Percentiles rank a stretch among this genome's conserved stretches.
These are phyloP conservation scores for Quercus tomentella DNA, from an alignment of 331 rosid genomes.

Conservation along the genomic window DNA sequence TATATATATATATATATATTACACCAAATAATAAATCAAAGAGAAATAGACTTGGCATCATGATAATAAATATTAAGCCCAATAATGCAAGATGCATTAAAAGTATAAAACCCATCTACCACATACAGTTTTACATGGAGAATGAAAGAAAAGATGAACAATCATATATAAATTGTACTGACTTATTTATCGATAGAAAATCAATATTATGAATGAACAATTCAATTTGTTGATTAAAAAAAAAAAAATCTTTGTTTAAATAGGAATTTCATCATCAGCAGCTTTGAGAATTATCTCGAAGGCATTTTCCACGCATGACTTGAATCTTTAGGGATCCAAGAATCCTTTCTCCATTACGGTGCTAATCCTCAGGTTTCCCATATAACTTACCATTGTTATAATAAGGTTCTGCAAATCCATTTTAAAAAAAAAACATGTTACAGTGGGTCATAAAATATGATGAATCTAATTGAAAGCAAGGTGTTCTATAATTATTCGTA, in stretches of 20 bases:
- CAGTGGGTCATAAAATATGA: not conserved
- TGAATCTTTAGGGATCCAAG: conserved; percentile 26
- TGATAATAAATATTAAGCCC: not conserved
- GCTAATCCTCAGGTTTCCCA: conserved; percentile 36
- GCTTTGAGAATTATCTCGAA: conserved; percentile 26
- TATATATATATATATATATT: no score
- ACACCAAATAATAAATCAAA: no score
- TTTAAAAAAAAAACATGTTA: not conserved
- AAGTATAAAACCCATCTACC: not conserved
- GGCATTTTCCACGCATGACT: conserved; percentile 34
- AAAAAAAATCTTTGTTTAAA: no score
- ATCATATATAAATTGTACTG: no score
- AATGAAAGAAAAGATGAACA: no score
- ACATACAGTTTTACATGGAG: not conserved
- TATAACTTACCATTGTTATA: conserved; percentile 35
- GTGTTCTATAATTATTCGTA: not conserved
- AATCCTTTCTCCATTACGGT: conserved; percentile 32
- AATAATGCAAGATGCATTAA: not conserved
- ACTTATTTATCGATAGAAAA: no score
- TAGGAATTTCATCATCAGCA: not conserved
- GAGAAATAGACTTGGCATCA: not conserved
- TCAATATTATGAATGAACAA: no score
- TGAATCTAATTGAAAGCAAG: not conserved
- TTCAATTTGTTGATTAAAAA: no score
- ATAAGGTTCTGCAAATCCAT: conserved; percentile 32